Base-by-base conservation (phyloP, 305 asterid species). In the Plantago rigida region DNA sequence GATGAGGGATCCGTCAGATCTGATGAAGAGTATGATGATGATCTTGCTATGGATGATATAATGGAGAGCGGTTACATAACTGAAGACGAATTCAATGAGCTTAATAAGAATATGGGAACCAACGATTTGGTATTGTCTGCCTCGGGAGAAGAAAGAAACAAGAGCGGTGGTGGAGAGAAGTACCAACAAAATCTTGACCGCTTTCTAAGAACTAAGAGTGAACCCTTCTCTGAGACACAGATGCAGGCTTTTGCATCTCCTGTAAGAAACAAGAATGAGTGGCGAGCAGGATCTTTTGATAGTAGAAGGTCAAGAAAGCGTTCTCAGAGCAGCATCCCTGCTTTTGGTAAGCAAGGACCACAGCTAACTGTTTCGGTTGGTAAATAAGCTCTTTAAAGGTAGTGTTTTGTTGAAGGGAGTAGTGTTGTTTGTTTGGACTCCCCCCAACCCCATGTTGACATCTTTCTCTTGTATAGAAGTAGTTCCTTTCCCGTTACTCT, bases 1-100 rank as follows among this genome's bases (percentile, higher is more conserved):
- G 99, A 92, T n/a, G 99, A 92, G 69, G 96, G 73, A 69, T 92
- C 86, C 13, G 79, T 84, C 4, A 84, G 86, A 73, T 83, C 96
- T 3, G 99, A 92, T 4, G 97, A 87, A 77, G 96, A 92, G 81
- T 89, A 86, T 14, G 97, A 92, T 14, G 99, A 86, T 69, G 26
- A 22, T 22, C 94, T 92, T 50, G 97, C 97, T 28, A 79, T 89
- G 89, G 78, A 75, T 79, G 99, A 87, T 64, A 48, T 60, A 66
- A 71, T 78, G 3, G 77, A 72, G 14, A 70, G 64, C 11, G 87
- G 87, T 19, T 75, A 79, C 71, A 47, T 64, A 51, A 68, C 84
- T 9, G 94, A 89, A 57, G 75, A 79, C 19, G 84, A 80, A 52
- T 52, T 52, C 39, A 24, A 52, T 4, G 39, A 52, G 22, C 56